These are phyloP conservation scores for Elsinoe perseae DNA, from an alignment of 2,329 filamentous ascomycete species.

Conservation along the genomic window DNA sequence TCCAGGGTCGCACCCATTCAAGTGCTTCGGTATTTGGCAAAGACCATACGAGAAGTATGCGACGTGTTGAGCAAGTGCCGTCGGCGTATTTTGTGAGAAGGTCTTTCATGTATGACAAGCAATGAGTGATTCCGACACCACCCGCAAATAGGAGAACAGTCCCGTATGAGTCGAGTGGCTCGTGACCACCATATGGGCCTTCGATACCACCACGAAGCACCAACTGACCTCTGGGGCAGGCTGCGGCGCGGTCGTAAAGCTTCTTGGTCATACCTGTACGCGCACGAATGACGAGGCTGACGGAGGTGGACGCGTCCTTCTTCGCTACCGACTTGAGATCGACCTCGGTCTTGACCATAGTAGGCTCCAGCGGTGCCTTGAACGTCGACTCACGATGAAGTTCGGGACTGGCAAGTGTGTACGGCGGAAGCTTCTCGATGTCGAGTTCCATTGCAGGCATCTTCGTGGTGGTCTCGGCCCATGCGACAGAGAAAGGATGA, in stretches of 20 bases:
- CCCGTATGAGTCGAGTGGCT: conserved; percentile 66
- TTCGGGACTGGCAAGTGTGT: conserved; percentile 11
- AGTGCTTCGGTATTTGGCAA: conserved; percentile 63
- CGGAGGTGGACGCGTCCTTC: conserved; percentile 35
- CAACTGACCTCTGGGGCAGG: conserved; percentile 54
- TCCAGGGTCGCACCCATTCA: conserved; percentile 57
- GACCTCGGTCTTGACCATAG: conserved; percentile 15
- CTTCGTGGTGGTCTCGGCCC: conserved; percentile 32
- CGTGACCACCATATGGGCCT: conserved; percentile 67
- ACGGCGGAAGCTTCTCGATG: conserved; percentile 27
- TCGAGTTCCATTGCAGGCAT: conserved; percentile 27
- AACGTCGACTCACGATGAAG: conserved; percentile 12
- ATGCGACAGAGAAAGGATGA: conserved; percentile 46
- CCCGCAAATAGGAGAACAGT: conserved; percentile 73
- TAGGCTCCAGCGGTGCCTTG: conserved; percentile 4
- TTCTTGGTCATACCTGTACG: conserved; percentile 65
- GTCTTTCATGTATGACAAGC: conserved; percentile 66
- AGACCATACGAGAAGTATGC: conserved; percentile 68
- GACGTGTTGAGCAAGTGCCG: conserved; percentile 62
- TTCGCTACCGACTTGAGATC: conserved; percentile 14
- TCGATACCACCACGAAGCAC: conserved; percentile 61
- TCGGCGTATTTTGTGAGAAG: conserved; percentile 61
- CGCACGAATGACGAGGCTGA: conserved; percentile 66
- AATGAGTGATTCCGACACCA: conserved; percentile 73
- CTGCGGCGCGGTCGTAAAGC: conserved; percentile 60